Evolutionary conservation across 2,329 filamentous ascomycete species (phyloP).

Genomic region (Tolypocladium cylindrosporum): DNA sequence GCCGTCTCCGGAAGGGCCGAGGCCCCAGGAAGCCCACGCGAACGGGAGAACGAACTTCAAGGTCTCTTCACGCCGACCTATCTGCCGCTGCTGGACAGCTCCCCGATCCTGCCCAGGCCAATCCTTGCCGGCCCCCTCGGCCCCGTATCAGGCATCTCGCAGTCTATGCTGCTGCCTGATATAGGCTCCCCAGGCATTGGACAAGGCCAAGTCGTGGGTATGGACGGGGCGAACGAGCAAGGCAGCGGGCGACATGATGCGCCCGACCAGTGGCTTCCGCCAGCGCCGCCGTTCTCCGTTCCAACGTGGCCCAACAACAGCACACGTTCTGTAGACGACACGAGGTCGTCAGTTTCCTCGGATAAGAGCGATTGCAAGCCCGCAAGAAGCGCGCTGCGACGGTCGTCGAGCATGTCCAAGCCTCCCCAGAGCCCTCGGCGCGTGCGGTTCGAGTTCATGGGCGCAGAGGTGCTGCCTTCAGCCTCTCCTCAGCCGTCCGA

Average conservation of each 20-base stretch:
- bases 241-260: conserved; percentile 8
- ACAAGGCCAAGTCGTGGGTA: conserved; percentile 12
- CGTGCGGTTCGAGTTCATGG: conserved; percentile 53
- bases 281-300: conserved; percentile 16
- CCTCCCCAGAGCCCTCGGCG: conserved; percentile 45
- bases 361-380: conserved; percentile 39
- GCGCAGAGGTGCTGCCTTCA: conserved; percentile 50
- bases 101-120: conserved; percentile 13
- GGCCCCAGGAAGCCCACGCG: conserved; percentile 34
- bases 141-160: conserved; percentile 2
- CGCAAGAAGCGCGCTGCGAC: conserved; percentile 47
- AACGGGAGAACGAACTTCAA: conserved; percentile 48
- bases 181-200: neutral
- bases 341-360: conserved; percentile 40
- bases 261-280: conserved; percentile 5
- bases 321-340: conserved; percentile 30
- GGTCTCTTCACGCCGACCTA: conserved; percentile 55
- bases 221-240: conserved; percentile 9
- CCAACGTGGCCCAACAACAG: conserved; percentile 24
- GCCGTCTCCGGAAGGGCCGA: conserved; percentile 16
- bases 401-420: conserved; percentile 41
- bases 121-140: conserved; percentile 7
- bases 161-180: conserved; percentile 6
- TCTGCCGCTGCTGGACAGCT: conserved; percentile 48
- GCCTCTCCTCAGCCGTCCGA: conserved; percentile 37